These are phyloP conservation scores for Cercospora janseana DNA, from an alignment of 2,329 filamentous ascomycete species.

Conservation along the genomic window DNA sequence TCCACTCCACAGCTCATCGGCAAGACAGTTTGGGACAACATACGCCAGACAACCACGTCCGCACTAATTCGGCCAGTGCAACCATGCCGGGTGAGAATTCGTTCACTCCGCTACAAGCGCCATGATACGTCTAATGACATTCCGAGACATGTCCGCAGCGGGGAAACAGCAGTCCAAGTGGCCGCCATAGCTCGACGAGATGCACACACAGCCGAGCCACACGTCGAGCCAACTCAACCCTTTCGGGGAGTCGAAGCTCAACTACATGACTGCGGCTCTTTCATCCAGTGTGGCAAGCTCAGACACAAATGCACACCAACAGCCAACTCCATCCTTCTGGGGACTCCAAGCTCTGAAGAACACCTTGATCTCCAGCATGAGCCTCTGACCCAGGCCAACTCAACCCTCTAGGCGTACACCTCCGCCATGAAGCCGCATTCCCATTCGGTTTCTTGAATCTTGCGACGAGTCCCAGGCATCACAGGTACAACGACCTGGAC, in stretches of 20 bases:
- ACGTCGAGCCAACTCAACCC: neutral
- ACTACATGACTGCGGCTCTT: neutral
- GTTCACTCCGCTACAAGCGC: neutral
- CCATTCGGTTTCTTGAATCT: too few relatives aligned
- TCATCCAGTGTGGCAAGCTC: neutral
- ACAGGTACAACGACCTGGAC: too few relatives aligned
- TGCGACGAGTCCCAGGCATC: too few relatives aligned
- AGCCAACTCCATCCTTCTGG: too few relatives aligned
- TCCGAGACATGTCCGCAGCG: neutral
- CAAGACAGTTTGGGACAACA: neutral
- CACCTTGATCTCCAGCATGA: too few relatives aligned
- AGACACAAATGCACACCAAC: neutral
- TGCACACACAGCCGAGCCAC: too few relatives aligned
- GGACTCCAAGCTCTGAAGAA: too few relatives aligned
- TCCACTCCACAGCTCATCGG: neutral
- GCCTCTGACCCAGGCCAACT: too few relatives aligned
- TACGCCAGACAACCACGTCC: neutral
- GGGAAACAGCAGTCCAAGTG: neutral
- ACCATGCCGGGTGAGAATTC: neutral
- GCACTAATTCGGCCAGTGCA: neutral
- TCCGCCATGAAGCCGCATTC: too few relatives aligned
- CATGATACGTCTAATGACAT: neutral
- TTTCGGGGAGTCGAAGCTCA: neutral
- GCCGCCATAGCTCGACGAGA: too few relatives aligned
- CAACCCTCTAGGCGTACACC: too few relatives aligned